Evolutionary conservation across 1,284 basidiomycete genomes (phyloP), one percentile per base, ranked within the genome.

Genomic region (Mycena citricolor): DNA sequence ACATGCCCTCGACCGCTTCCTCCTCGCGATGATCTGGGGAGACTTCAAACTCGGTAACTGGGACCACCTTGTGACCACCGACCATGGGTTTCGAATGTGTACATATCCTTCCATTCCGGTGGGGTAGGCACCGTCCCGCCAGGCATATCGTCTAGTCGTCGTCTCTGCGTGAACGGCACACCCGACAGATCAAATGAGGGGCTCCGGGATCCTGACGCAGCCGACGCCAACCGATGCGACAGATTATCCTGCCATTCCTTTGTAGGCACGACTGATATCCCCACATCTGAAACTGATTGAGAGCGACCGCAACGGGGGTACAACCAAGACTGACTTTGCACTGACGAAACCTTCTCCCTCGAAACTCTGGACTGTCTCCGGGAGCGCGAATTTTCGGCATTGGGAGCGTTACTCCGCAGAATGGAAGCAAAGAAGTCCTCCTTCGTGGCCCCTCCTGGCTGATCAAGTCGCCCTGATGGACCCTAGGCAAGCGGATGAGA

Each of bases 231-330:
- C n/a, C 72, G 73, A 49, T 70, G 69, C 20, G 78, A 75, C 14
- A 88, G 67, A 39, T 74, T 77, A 35, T 88, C 83, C 59, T 89
- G 86, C 86, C 86, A 89, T 58, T 88, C 84, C 47, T 75, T 66
- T 1, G 83, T 86, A 8, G 86, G 85, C 10, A 78, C 71, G 13
- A 79, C 74, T 17, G 81, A 76, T 36, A 79, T 69, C 5, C 73
- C 70, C 28, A 76, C 71, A 57, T 83, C 83, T 86, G 48, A 28
- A 38, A 47, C 19, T 5, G 28, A 4, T 13, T n/a, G 28, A 32
- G 30, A 23, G 22, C 23, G 34, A 45, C 33, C 23, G 39, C 10
- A 22, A 32, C 5, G 11, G 25, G 39, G n/a, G 12, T 11, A 36
- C 23, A n/a, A 31, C 29, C 19, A 47, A 62, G n/a, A n/a, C 53